Evolutionary conservation across 495 filamentous ascomycete species (phyloP).

Genomic region (Neurospora sp.): DNA sequence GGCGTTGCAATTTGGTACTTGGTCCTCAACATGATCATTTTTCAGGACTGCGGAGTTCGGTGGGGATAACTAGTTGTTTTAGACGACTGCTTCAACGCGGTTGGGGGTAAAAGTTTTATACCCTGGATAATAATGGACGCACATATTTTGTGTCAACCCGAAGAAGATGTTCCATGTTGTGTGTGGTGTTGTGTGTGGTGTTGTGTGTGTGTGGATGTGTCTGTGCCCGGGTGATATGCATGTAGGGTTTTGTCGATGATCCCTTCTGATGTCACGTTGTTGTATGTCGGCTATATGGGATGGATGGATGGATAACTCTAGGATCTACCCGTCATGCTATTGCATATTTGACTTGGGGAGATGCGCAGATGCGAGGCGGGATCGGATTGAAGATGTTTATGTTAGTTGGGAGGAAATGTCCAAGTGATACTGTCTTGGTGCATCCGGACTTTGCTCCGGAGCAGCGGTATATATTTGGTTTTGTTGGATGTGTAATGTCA

Average conservation of each 20-base stretch:
- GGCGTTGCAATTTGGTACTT: constrained; percentile 25
- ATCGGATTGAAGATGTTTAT: not conserved
- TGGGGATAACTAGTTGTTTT: constrained; percentile 9
- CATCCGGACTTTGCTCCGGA: not conserved
- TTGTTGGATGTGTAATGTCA: not conserved
- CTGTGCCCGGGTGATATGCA: not conserved
- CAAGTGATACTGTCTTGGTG: not conserved
- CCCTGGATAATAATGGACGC: not conserved
- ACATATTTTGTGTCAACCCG: not conserved
- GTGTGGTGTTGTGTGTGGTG: not conserved
- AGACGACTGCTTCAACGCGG: constrained; percentile 28
- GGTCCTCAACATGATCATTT: constrained; percentile 25
- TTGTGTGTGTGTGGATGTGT: not conserved
- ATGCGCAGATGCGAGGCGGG: not conserved
- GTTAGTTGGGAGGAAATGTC: not conserved
- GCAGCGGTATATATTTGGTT: not conserved
- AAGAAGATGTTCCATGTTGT: not conserved
- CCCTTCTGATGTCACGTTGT: not conserved
- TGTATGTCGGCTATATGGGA: not conserved
- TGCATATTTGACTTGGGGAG: not conserved
- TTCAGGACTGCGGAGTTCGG: constrained; percentile 20
- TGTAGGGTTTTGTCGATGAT: not conserved
- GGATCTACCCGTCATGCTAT: not conserved
- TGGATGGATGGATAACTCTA: not conserved
- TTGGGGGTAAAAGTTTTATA: constrained; percentile 1